Conservation (phyloP, 2,329 filamentous ascomycete genomes). For the Aspergillus latus region DNA sequence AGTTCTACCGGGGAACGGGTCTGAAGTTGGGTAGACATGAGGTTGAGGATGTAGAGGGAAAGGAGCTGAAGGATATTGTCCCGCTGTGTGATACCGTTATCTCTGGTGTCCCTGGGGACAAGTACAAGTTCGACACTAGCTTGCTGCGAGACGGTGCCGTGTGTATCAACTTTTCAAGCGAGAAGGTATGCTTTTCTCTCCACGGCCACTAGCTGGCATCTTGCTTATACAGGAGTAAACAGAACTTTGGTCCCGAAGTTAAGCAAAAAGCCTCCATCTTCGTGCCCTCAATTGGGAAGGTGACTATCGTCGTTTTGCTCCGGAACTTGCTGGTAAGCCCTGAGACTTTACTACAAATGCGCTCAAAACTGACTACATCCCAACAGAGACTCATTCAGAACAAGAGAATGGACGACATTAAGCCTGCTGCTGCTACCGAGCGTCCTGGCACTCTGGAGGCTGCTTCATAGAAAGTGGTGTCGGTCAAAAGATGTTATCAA, state of each 20-base stretch:
- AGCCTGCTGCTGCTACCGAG: slow-evolving; percentile 43
- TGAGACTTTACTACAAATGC: not conserved
- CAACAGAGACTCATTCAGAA: slow-evolving; percentile 46
- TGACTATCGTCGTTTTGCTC: slow-evolving; percentile 88
- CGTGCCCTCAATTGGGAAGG: slow-evolving; percentile 94
- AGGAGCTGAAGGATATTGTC: slow-evolving; percentile 75
- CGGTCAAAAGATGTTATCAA: slow-evolving; percentile 15
- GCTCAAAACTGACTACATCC: slow-evolving; percentile 16
- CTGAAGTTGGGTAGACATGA: slow-evolving; percentile 84
- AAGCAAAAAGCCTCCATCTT: slow-evolving; percentile 97
- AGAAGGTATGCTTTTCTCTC: slow-evolving; percentile 55
- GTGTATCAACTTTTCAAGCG: slow-evolving; percentile 98
- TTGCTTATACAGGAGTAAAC: slow-evolving; percentile 10
- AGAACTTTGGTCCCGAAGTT: slow-evolving; percentile 85
- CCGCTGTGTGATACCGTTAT: slow-evolving; percentile 93
- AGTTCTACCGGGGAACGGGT: slow-evolving; percentile 87
- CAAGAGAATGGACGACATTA: slow-evolving; percentile 39
- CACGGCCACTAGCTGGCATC: not conserved
- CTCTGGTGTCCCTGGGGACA: slow-evolving; percentile 82
- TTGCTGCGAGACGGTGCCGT: slow-evolving; percentile 85
- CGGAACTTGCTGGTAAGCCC: slow-evolving; percentile 81
- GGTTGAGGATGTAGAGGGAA: slow-evolving; percentile 77
- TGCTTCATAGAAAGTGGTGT: slow-evolving; percentile 19
- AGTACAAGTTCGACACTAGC: slow-evolving; percentile 84
- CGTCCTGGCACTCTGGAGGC: slow-evolving; percentile 44